Evolutionary conservation across 768 basidiomycete genomes (phyloP).

Genomic region (Sarcomyxa edulis): DNA sequence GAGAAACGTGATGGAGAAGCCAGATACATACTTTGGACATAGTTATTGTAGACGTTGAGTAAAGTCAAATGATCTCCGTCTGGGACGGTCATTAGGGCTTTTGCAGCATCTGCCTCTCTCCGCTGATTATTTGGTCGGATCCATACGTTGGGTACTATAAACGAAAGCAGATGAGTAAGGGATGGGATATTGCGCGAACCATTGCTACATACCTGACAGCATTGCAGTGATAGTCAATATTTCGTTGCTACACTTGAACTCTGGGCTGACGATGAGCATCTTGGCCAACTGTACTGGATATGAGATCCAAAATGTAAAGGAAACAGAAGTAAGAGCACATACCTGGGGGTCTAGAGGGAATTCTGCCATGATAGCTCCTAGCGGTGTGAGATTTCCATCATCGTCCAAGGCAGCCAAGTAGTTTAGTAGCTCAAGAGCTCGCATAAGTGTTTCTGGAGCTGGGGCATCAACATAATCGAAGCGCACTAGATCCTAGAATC

Average conservation of each 20-base stretch:
- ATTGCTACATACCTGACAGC: constrained; percentile 68
- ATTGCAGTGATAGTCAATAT: constrained; percentile 93
- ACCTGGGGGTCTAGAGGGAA: constrained; percentile 99
- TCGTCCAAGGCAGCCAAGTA: constrained; percentile 91
- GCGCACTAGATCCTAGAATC: constrained; percentile 64
- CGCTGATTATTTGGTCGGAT: constrained; percentile 82
- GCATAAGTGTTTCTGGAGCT: constrained; percentile 95
- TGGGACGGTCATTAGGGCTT: constrained; percentile 82
- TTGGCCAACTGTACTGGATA: constrained; percentile 63
- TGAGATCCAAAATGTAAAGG: constrained; percentile 63
- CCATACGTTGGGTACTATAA: constrained; percentile 88
- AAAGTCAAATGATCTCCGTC: constrained; percentile 96
- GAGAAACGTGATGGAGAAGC: background rate
- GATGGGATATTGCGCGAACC: background rate
- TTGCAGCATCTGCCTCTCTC: constrained; percentile 90
- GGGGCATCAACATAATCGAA: constrained; percentile 93
- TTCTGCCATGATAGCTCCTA: constrained; percentile 93
- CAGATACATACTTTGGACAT: constrained; percentile 62
- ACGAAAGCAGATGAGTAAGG: background rate
- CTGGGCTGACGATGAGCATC: constrained; percentile 89
- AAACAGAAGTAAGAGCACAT: constrained; percentile 11
- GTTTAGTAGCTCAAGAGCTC: constrained; percentile 90
- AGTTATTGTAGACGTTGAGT: constrained; percentile 94
- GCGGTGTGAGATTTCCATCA: constrained; percentile 81
- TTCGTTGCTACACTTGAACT: constrained; percentile 95